phyloP scores from a whole-genome alignment of 2,329 filamentous ascomycete genomes.

The Didymella pomorum region DNA sequence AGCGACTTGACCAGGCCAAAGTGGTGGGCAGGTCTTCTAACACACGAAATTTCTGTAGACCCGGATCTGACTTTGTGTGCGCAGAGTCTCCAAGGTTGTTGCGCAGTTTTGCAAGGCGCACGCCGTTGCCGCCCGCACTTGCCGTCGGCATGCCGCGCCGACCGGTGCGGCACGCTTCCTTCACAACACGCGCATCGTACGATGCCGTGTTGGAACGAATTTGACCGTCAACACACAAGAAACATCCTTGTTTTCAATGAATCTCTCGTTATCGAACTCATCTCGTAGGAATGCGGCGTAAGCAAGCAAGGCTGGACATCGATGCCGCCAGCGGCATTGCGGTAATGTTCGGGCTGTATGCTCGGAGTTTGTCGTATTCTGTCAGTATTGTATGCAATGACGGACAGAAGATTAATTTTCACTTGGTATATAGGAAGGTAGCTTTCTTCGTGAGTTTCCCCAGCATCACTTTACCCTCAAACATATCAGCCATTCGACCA shows the following conservation, averaged over 20 bases:
- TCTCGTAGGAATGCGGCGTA: background rate
- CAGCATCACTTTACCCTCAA: background rate
- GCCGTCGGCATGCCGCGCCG: background rate
- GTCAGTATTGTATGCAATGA: background rate
- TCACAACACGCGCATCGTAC: background rate
- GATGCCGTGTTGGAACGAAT: background rate
- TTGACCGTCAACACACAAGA: background rate
- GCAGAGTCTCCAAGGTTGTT: background rate
- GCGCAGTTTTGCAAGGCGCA: background rate
- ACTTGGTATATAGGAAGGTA: background rate
- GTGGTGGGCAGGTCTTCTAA: too few relatives aligned
- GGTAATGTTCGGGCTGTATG: background rate
- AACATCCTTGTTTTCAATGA: background rate
- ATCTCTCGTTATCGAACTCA: background rate
- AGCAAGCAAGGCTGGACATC: background rate
- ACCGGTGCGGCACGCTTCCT: background rate
- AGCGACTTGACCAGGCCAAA: too few relatives aligned
- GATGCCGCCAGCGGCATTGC: background rate
- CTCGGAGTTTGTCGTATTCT: background rate
- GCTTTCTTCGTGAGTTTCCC: background rate
- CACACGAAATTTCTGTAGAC: too few relatives aligned
- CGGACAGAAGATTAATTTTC: too few relatives aligned
- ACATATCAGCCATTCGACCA: background rate
- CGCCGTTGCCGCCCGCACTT: background rate
- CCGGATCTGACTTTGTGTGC: too few relatives aligned